A percentile compares a stretch with the other conserved stretches of the same genome.
phyloP scores from a whole-genome alignment of 2,329 filamentous ascomycete genomes.

The Paraconiothyrium brasiliense region DNA sequence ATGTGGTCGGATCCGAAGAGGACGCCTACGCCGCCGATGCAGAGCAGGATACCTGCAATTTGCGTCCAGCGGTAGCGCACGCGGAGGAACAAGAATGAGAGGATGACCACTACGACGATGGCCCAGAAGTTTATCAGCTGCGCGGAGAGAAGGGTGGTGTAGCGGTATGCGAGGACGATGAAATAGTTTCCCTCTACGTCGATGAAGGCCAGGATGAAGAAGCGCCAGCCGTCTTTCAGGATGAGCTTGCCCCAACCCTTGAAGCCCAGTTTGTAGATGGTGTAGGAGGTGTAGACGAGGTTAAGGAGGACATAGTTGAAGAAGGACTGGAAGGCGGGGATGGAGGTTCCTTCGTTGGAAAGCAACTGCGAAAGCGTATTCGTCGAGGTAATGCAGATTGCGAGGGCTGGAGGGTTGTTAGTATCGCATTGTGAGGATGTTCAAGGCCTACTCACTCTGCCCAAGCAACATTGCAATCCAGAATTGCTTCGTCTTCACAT shows the following conservation, averaged over 20 bases:
- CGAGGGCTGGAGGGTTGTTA: conserved; percentile 27
- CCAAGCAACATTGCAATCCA: conserved; percentile 84
- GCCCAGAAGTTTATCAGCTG: conserved; percentile 99
- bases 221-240: conserved; percentile 84
- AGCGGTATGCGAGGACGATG: conserved; percentile 89
- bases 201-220: conserved; percentile 86
- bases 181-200: conserved; percentile 99
- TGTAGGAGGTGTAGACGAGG: conserved; percentile 81
- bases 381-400: conserved; percentile 89
- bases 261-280: conserved; percentile 80
- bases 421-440: not conserved
- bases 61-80: conserved; percentile 92
- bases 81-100: conserved; percentile 82
- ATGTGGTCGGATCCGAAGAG: conserved; percentile 89
- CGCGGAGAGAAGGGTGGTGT: conserved; percentile 87
- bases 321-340: conserved; percentile 94
- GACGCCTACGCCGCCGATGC: conserved; percentile 89
- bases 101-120: conserved; percentile 87
- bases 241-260: conserved; percentile 73
- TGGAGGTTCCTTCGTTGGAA: conserved; percentile 72
- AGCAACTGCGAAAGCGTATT: conserved; percentile 90
- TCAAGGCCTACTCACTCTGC: conserved; percentile 52
- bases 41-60: conserved; percentile 85
- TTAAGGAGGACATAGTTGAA: conserved; percentile 93
- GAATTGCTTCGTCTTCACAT: conserved; percentile 85